Evolutionary conservation across 2,329 filamentous ascomycete genomes (phyloP).

Genomic region (Epichloe festucae): DNA sequence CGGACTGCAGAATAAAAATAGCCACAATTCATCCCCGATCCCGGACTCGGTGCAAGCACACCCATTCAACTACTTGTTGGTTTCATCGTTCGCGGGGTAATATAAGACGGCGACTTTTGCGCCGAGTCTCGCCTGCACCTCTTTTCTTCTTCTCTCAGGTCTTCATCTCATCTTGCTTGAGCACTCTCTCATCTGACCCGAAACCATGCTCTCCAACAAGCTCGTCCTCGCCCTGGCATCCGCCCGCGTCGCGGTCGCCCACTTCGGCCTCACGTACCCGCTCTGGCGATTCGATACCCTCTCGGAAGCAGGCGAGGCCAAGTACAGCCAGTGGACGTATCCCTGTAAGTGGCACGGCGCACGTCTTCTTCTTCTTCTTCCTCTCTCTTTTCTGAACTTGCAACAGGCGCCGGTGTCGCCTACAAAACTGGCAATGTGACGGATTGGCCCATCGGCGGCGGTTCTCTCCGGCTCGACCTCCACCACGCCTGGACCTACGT

Average conservation of each 20-base stretch:
- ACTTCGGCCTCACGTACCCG: slow-evolving; percentile 36
- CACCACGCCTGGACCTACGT: slow-evolving; percentile 40
- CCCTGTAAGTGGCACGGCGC: slow-evolving; percentile 29
- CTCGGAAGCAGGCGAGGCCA: slow-evolving; percentile 18
- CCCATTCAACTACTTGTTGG: too few species aligned
- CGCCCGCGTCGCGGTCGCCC: slow-evolving; percentile 27
- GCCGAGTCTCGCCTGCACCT: too few species aligned
- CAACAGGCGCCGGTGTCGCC: slow-evolving; percentile 33
- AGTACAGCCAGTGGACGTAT: slow-evolving; percentile 35
- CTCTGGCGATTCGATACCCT: slow-evolving; percentile 36
- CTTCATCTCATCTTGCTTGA: too few species aligned
- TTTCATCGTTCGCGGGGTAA: too few species aligned
- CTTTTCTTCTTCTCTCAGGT: too few species aligned
- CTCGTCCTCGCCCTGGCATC: slow-evolving; percentile 22
- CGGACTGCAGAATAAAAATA: too few species aligned
- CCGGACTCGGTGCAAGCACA: too few species aligned
- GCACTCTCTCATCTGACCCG: too few species aligned
- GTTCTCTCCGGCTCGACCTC: slow-evolving; percentile 33
- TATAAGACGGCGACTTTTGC: too few species aligned
- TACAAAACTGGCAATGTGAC: slow-evolving; percentile 32
- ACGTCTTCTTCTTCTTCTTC: not conserved
- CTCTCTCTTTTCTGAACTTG: too few species aligned
- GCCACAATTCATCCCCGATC: too few species aligned
- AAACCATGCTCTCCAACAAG: slow-evolving; percentile 17
- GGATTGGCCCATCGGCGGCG: slow-evolving; percentile 40